Evolutionary conservation across 768 basidiomycete species (phyloP).

Genomic region (Rhodotorula toruloides): DNA sequence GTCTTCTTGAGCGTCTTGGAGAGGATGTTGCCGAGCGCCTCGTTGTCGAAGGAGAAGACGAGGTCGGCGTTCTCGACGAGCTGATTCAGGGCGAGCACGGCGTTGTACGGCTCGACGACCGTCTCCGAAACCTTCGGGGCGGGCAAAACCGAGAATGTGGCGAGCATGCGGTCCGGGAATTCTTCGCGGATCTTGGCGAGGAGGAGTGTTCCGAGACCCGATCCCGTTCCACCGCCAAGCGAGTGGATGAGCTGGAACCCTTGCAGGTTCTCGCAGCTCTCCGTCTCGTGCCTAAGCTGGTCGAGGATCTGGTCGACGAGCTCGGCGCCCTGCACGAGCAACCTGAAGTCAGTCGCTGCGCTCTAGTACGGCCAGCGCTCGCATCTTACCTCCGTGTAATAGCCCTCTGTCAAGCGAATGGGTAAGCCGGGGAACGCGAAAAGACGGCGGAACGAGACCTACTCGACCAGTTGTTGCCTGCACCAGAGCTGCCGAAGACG

Average conservation of each 20-base stretch:
- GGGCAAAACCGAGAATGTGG: conserved; percentile 57
- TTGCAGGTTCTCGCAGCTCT: conserved; percentile 77
- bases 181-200: conserved; percentile 75
- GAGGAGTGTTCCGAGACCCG: conserved; percentile 74
- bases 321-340: conserved; percentile 64
- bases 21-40: conserved; percentile 49
- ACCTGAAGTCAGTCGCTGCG: neutral
- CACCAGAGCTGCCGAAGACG: conserved; percentile 41
- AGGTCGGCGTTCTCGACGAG: conserved; percentile 82
- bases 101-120: conserved; percentile 65
- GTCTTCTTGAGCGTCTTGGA: conserved; percentile 44
- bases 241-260: conserved; percentile 83
- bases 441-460: too few species aligned
- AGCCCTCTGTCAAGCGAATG: too few species aligned
- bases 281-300: conserved; percentile 61
- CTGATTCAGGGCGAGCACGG: conserved; percentile 76
- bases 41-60: conserved; percentile 62
- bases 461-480: conserved; percentile 96
- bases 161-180: conserved; percentile 48
- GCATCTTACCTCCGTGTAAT: conserved; percentile 63
- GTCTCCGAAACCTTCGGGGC: conserved; percentile 60
- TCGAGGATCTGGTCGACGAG: conserved; percentile 63
- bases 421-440: too few species aligned
- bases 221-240: conserved; percentile 84
- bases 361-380: neutral